Evolutionary conservation across 441 rosid species (phyloP).

Genomic region (Iberis amara): DNA sequence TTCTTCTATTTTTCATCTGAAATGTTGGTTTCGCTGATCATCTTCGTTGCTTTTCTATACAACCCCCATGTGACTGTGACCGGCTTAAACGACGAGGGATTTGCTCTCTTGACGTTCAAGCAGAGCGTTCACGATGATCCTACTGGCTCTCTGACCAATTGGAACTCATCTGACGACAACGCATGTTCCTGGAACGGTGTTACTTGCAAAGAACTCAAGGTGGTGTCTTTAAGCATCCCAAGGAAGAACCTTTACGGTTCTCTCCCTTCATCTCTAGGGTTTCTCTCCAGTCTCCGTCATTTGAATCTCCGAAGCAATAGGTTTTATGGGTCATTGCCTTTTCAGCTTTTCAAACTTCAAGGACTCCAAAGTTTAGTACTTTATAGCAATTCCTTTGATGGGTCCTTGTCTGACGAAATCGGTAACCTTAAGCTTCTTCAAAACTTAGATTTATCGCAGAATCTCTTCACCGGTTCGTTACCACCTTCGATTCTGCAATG

Average conservation of each 20-base stretch:
- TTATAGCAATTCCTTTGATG: slow-evolving; percentile 79
- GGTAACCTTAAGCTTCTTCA: slow-evolving; percentile 73
- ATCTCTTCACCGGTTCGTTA: slow-evolving; percentile 68
- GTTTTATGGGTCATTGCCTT: slow-evolving; percentile 60
- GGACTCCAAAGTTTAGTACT: slow-evolving; percentile 89
- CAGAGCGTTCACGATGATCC: slow-evolving; percentile 64
- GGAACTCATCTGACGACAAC: slow-evolving; percentile 72
- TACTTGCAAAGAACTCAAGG: slow-evolving; percentile 73
- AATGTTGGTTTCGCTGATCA: slow-evolving; percentile 38
- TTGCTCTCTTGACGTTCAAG: slow-evolving; percentile 68
- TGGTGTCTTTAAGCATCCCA: slow-evolving; percentile 78
- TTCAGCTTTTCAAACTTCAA: slow-evolving; percentile 62
- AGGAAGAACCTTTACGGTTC: slow-evolving; percentile 71
- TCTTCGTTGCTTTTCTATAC: slow-evolving; percentile 39
- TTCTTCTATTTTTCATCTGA: slow-evolving; percentile 24
- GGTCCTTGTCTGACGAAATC: slow-evolving; percentile 59
- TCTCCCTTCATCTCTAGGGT: slow-evolving; percentile 70
- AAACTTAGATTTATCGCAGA: slow-evolving; percentile 74
- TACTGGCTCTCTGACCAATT: slow-evolving; percentile 65
- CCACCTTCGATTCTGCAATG: slow-evolving; percentile 68
- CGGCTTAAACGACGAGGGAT: slow-evolving; percentile 59
- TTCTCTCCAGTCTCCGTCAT: slow-evolving; percentile 78
- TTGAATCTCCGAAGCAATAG: slow-evolving; percentile 74
- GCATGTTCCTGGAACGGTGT: slow-evolving; percentile 94
- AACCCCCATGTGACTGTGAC: slow-evolving; percentile 25